phyloP scores from a whole-genome alignment of 1,284 basidiomycete species.

The Earliella scabrosa region DNA sequence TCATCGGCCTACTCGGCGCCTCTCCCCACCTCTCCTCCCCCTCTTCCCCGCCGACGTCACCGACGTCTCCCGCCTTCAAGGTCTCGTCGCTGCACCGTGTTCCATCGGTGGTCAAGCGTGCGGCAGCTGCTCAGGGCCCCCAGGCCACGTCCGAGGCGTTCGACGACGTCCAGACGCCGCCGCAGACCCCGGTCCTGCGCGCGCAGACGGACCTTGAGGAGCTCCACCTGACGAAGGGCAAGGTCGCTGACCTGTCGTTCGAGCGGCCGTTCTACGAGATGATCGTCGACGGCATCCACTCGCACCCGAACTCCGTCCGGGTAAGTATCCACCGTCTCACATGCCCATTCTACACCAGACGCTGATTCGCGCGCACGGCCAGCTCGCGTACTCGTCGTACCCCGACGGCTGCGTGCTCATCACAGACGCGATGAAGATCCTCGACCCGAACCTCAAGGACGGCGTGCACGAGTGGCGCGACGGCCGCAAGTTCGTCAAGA shows the following conservation, averaged over 20 bases:
- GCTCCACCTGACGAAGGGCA: conserved; percentile 39
- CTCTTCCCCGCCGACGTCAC: conserved; percentile 34
- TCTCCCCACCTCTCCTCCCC: conserved; percentile 62
- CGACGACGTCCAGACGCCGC: conserved; percentile 64
- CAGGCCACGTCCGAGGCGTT: conserved; percentile 62
- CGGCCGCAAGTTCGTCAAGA: conserved; percentile 77
- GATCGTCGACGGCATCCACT: conserved; percentile 91
- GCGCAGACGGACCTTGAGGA: conserved; percentile 29
- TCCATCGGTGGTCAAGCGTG: conserved; percentile 27
- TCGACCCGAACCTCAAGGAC: conserved; percentile 84
- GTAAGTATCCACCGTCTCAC: conserved; percentile 42
- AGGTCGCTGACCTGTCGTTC: conserved; percentile 45
- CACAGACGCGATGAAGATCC: conserved; percentile 88
- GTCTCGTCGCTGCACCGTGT: conserved; percentile 20
- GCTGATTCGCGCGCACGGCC: conserved; percentile 12
- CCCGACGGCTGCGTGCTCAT: conserved; percentile 87
- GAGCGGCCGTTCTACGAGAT: conserved; percentile 85
- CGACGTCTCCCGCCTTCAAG: conserved; percentile 20
- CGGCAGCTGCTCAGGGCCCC: conserved; percentile 26
- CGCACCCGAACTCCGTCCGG: conserved; percentile 87
- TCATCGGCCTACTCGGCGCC: conserved; percentile 86
- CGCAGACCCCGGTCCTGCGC: conserved; percentile 51
- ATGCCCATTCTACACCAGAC: neutral
- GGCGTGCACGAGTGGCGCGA: conserved; percentile 90
- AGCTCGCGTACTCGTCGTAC: conserved; percentile 85